Conservation (phyloP, 78 protist species). For the Dictyostelium purpureum region DNA sequence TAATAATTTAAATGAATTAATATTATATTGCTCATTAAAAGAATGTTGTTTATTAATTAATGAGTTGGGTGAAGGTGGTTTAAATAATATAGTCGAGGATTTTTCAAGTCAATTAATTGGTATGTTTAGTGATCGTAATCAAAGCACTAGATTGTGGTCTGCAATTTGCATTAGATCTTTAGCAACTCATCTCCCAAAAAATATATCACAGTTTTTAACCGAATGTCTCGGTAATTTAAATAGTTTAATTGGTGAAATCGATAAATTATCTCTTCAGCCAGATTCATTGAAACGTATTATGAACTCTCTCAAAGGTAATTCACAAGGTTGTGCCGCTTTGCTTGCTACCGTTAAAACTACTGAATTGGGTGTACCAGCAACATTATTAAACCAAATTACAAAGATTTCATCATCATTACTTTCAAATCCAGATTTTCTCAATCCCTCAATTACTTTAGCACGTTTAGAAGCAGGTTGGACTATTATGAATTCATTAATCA, state of each 20-base stretch:
- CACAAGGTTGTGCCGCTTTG: slow-evolving; percentile 40
- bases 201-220: background rate
- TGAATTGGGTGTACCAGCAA: slow-evolving; percentile 59
- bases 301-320: slow-evolving; percentile 61
- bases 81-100: background rate
- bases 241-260: slow-evolving; percentile 33
- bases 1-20: slow-evolving; percentile 6
- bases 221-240: slow-evolving; percentile 25
- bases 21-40: slow-evolving; percentile 18
- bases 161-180: slow-evolving; percentile 47
- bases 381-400: slow-evolving; percentile 54
- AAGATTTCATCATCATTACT: slow-evolving; percentile 7
- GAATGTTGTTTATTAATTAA: slow-evolving; percentile 20
- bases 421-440: slow-evolving; percentile 43
- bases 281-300: slow-evolving; percentile 52
- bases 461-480: slow-evolving; percentile 76
- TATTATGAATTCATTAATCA: slow-evolving; percentile 48
- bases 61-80: slow-evolving; percentile 70
- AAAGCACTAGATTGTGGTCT: slow-evolving; percentile 50
- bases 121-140: slow-evolving; percentile 24
- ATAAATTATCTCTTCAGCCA: slow-evolving; percentile 42
- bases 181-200: slow-evolving; percentile 50
- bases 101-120: background rate
- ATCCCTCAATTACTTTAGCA: slow-evolving; percentile 52
- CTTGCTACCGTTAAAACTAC: slow-evolving; percentile 21